Percentiles rank a stretch among this genome's conserved stretches.
Evolutionary conservation across 2,329 filamentous ascomycete genomes (phyloP).

Genomic region (Pyricularia grisea): DNA sequence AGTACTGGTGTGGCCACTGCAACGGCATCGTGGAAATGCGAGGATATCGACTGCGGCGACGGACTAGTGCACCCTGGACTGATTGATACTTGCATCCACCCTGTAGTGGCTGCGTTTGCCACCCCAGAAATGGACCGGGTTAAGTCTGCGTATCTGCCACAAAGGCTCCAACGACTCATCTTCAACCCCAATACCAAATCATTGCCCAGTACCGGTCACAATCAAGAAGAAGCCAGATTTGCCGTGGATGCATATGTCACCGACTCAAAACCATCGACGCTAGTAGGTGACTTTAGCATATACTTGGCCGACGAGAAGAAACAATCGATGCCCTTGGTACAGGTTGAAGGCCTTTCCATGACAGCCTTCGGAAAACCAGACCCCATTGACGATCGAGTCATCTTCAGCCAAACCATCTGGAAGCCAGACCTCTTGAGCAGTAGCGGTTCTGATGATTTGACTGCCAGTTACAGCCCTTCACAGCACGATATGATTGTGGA

Average conservation of each 20-base stretch:
- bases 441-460: not conserved
- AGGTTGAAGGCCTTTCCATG: conserved; percentile 3
- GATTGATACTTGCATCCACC: conserved; percentile 3
- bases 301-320: not conserved
- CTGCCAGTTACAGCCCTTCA: not conserved
- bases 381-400: not conserved
- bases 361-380: not conserved
- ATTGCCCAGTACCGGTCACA: not conserved
- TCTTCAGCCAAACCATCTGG: conserved; percentile 5
- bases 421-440: conserved; percentile 2
- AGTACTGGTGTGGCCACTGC: conserved; percentile 1
- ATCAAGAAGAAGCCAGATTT: not conserved
- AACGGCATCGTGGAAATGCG: conserved; percentile 1
- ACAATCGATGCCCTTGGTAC: not conserved
- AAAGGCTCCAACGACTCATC: not conserved
- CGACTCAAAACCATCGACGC: not conserved
- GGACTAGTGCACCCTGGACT: not conserved
- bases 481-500: not conserved
- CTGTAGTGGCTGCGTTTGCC: conserved; percentile 2
- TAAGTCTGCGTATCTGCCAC: conserved; percentile 3
- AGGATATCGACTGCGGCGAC: not conserved
- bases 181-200: not conserved
- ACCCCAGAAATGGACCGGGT: conserved; percentile 1
- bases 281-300: not conserved
- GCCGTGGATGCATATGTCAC: not conserved